A percentile compares a stretch with the other conserved stretches of the same genome.
These are phyloP conservation scores for Podaxis sp. DNA, from an alignment of 768 basidiomycete genomes.

Conservation along the genomic window DNA sequence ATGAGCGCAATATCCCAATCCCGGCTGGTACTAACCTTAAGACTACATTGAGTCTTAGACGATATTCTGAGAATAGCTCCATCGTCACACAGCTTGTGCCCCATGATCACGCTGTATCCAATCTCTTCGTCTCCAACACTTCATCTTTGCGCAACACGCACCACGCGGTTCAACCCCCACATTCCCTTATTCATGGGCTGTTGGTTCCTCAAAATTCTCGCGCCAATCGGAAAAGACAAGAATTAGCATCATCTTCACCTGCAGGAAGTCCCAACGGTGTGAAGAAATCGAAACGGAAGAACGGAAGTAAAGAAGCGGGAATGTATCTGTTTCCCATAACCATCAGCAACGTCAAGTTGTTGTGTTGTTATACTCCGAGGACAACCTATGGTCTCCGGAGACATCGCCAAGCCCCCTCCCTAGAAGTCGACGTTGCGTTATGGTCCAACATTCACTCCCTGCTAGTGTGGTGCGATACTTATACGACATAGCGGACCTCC, in stretches of 20 bases:
- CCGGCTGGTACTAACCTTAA: not conserved
- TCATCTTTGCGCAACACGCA: not conserved
- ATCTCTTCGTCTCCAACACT: not conserved
- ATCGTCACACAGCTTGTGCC: not conserved
- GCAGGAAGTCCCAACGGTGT: not conserved
- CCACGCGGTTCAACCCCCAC: not conserved
- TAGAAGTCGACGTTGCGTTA: not conserved
- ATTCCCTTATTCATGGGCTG: not conserved
- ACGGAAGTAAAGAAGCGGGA: not conserved
- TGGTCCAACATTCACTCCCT: not conserved
- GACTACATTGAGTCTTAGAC: not conserved
- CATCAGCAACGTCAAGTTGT: not conserved
- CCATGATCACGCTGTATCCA: not conserved
- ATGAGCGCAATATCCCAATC: not conserved
- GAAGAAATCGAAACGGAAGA: not conserved
- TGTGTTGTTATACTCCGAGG: not conserved
- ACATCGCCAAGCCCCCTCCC: not conserved
- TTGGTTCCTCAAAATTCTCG: not conserved
- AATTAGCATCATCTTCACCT: not conserved
- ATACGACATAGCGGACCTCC: not conserved
- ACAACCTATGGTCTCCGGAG: not conserved
- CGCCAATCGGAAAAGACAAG: not conserved
- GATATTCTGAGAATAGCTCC: not conserved
- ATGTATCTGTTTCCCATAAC: conserved; percentile 6
- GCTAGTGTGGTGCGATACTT: not conserved